Evolutionary conservation across 2,329 filamentous ascomycete genomes (phyloP).

Genomic region (Diaporthe sp.): DNA sequence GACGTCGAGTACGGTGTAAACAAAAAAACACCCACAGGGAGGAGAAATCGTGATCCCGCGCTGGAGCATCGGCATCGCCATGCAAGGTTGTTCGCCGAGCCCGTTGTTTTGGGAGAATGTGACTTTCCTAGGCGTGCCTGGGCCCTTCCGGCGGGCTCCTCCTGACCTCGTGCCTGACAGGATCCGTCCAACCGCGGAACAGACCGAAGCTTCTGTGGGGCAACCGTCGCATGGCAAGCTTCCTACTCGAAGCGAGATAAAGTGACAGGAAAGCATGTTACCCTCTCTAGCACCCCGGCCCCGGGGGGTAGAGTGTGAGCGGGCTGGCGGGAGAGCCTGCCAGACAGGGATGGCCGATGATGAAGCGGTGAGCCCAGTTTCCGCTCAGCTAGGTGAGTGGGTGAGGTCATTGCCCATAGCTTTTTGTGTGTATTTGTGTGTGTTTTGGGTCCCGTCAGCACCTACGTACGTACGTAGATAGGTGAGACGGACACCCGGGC

Average conservation of each 20-base stretch:
- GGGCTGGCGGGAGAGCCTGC: background rate
- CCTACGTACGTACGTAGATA: background rate
- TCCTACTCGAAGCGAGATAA: slow-evolving; percentile 36
- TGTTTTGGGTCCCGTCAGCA: background rate
- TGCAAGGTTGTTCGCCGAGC: slow-evolving; percentile 13
- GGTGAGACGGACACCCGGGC: background rate
- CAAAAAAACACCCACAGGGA: slow-evolving; percentile 3
- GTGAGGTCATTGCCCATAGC: slow-evolving; percentile 32
- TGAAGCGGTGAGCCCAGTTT: slow-evolving; percentile 25
- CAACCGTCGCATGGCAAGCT: slow-evolving; percentile 26
- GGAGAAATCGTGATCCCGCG: slow-evolving; percentile 24
- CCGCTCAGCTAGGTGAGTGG: slow-evolving; percentile 22
- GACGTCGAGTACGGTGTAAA: slow-evolving; percentile 2
- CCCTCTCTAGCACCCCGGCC: slow-evolving; percentile 3
- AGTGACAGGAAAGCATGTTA: slow-evolving; percentile 32
- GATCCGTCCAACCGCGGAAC: slow-evolving; percentile 38
- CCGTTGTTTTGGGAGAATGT: slow-evolving; percentile 16
- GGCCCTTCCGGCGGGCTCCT: slow-evolving; percentile 19
- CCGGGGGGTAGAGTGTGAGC: slow-evolving; percentile 10
- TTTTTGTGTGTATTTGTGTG: background rate
- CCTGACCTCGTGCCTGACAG: slow-evolving; percentile 33
- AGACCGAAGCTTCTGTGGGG: slow-evolving; percentile 38
- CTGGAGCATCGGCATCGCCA: slow-evolving; percentile 5
- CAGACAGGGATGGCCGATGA: slow-evolving; percentile 29
- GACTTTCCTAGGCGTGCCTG: slow-evolving; percentile 3